Evolutionary conservation across 805 yeast genomes (phyloP), one percentile per base, ranked within the genome.

Genomic region (Blastobotrys robertii): DNA sequence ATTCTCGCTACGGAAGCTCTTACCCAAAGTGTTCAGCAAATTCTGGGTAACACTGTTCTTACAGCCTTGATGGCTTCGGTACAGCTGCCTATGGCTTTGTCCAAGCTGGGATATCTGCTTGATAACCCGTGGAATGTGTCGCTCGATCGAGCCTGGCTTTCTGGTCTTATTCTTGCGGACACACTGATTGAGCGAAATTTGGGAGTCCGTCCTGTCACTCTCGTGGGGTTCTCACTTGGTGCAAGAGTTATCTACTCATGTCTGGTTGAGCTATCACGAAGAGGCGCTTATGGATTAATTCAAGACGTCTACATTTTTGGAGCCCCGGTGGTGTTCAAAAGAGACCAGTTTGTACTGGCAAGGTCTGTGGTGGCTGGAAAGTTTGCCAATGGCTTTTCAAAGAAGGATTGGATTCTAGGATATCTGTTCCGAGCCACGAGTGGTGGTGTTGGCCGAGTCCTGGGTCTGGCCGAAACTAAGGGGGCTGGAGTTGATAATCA

Each of bases 51-150:
- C 9, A 92, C 98, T 0, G 73, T 92, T 29, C 67, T 92, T 39
- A 80, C 87, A 8, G 90, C 95, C 1, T 72, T 92, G 47, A 86
- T 92, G 94, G 75, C 95, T 11, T 88, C 97, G 1, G 70, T 92
- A 39, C 97, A 90, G 59, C 68, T 84, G 47, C 98, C 98, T 0
- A 81, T 92, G 88, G 81, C 83, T 51, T 69, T 92, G 32, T 78
- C 97, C 0, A 92, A 92, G 55, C 68, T 92, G 34, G 82, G 95
- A 2, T 92, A 92, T 52, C 64, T 92, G 25, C 70, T 92, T 22
- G 98, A 92, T 56, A 92, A 92, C 55, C 98, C 98, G 0, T 92
- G 98, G 98, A 90, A 82, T 57, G 97, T 92, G 4, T 88, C 97
- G 0, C 67, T 92, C 45, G 97, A 90, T 61, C 73, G 98, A 46